Evolutionary conservation across 2,329 filamentous ascomycete genomes (phyloP).

Genomic region (Claviceps spartinae): DNA sequence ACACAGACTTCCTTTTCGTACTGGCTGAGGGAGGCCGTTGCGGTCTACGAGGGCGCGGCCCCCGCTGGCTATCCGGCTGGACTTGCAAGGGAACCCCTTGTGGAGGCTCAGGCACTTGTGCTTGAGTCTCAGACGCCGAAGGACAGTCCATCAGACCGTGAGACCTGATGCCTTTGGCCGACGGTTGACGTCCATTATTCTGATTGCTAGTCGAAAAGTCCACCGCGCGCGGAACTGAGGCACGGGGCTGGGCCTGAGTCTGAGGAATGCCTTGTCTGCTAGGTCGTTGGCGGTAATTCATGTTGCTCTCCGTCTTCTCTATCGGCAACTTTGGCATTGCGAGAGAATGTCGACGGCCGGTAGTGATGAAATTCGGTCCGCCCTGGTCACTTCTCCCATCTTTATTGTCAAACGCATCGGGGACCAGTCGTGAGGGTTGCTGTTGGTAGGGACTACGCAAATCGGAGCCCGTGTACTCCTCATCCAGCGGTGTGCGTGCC

Average conservation of each 20-base stretch:
- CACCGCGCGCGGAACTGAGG: background rate
- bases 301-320: background rate
- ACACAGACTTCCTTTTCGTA: background rate
- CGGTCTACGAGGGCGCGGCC: background rate
- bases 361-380: conserved; percentile 7
- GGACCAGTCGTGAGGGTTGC: background rate
- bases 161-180: background rate
- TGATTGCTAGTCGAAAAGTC: background rate
- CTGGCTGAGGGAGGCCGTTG: background rate
- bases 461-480: background rate
- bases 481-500: background rate
- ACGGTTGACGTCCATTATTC: background rate
- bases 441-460: conserved; percentile 5
- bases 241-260: background rate
- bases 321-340: conserved; percentile 3
- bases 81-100: background rate
- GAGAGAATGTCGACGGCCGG: conserved; percentile 5
- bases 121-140: background rate
- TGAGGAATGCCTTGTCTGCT: background rate
- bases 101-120: background rate
- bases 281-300: background rate
- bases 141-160: background rate
- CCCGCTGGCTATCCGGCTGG: background rate
- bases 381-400: background rate
- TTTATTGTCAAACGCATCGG: background rate